Evolutionary conservation across 1,139 yeast genomes (phyloP), one percentile per base, ranked within the genome.

Genomic region (Candida dubliniensis): DNA sequence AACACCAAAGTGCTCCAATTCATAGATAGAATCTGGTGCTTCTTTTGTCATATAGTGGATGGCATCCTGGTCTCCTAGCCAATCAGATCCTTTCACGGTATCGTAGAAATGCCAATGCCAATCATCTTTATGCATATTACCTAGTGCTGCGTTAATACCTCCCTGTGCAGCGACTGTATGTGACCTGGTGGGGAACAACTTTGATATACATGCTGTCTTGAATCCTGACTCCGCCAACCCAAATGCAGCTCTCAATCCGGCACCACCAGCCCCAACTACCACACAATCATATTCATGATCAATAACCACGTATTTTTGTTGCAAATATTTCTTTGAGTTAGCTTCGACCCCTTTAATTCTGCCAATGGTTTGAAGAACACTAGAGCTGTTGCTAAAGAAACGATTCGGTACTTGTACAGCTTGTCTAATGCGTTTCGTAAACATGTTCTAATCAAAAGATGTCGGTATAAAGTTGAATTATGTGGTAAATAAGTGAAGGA

Each of bases 91-190:
- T 76, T 93, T 93, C 60, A 93, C 98, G 61, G 99, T 93, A 65
- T 91, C 99, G 72, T 91, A 91, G 97, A 93, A 91, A 71, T 93
- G 99, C 98, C 98, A 93, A 69, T 87, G 95, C 99, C 99, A 93
- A 75, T 91, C 93, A 69, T 93, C 99, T 57, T 80, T 77, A 74
- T 93, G 98, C 96, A 93, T 91, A 77, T 93, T 93, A 53, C 95
- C 93, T 52, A 93, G 77, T 34, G 99, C 99, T 57, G 99, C 99
- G 61, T 93, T 93, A 71, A 93, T 93, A 72, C 99, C 99, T 71
- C 99, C 99, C 72, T 93, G 99, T 44, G 99, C 99, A 46, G 99
- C 99, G 44, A 93, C 99, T 25, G 99, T 93, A 69, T 93, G 99
- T 27, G 97, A 90, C 74, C 99, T 86, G 38, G 99, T 93, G 44